Evolutionary conservation across 78 protist species (phyloP), one percentile per base, ranked within the genome.

Genomic region (Dictyostelium firmibasis): DNA sequence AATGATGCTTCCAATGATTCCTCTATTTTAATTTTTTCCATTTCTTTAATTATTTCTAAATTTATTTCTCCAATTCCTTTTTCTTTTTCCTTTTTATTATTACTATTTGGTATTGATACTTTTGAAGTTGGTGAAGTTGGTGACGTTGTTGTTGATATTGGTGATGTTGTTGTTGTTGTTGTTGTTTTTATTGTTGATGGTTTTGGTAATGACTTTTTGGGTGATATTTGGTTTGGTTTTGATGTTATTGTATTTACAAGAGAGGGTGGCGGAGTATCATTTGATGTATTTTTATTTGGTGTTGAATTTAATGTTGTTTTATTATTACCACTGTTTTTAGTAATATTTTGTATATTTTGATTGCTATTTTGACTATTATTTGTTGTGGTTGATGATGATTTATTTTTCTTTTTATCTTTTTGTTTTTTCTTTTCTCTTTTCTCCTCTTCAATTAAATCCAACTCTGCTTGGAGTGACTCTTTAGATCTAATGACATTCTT

Each of bases 401-500:
- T 74, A 74, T 27, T 75, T 75, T 75, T 33, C 27, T 36, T 77
- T 77, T 77, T 35, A 20, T 31, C 33, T 77, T 77, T 77, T 77
- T 38, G 33, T 76, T 77, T 77, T 23, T 77, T 77, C 60, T 77
- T 77, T 77, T 77, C 83, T n/a, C n/a, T 41, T n/a, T 77, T 43
- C n/a, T 77, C 83, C 5, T 41, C 44, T 77, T 77, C 38, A 41
- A 77, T 23, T 41, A 77, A 77, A 77, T 77, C 83, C 2, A 77
- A 43, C 23, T 77, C 83, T 2, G 83, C 83, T 33, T 77, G 83
- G n/a, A 77, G 23, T 23, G 83, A 77, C 9, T 77, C 83, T 41
- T 77, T 77, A 20, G 83, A 18, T 38, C 83, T 18, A 18, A 23
- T 9, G 2, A 25, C 31, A 4, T 23, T 41, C 41, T 43, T 35